Conservation (phyloP, 768 basidiomycete species). For the Hericium erinaceus region DNA sequence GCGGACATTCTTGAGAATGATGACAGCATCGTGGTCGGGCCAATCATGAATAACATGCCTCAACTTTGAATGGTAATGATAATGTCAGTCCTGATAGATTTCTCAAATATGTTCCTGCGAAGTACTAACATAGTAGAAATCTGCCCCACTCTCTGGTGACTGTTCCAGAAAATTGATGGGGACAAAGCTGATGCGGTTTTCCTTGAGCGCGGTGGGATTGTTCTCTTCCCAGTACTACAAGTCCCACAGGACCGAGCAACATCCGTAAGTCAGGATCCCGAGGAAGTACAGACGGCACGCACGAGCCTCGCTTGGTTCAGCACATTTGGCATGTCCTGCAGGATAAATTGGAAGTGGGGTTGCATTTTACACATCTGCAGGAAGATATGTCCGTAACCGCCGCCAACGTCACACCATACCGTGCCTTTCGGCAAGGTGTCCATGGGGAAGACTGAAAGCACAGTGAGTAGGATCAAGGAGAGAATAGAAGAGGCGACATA, state of each 20-base stretch:
- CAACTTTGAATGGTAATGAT: constrained; percentile 17
- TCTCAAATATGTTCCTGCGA: background rate
- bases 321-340: constrained; percentile 23
- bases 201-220: constrained; percentile 25
- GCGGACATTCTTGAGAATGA: constrained; percentile 28
- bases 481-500: background rate
- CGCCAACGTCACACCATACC: constrained; percentile 23
- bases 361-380: constrained; percentile 18
- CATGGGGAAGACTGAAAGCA: constrained; percentile 21
- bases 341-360: constrained; percentile 19
- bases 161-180: constrained; percentile 31
- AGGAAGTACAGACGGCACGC: background rate
- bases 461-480: background rate
- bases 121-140: constrained; percentile 30
- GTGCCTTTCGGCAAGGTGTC: constrained; percentile 10
- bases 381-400: constrained; percentile 21
- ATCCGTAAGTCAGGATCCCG: background rate
- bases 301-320: constrained; percentile 23
- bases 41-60: constrained; percentile 34
- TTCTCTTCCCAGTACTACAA: constrained; percentile 23
- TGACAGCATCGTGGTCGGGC: constrained; percentile 26
- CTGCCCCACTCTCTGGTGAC: constrained; percentile 25
- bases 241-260: background rate
- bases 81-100: background rate
- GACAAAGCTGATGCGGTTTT: constrained; percentile 28